Conservation (phyloP, 2,329 filamentous ascomycete genomes). For the Ophiostoma ips region DNA sequence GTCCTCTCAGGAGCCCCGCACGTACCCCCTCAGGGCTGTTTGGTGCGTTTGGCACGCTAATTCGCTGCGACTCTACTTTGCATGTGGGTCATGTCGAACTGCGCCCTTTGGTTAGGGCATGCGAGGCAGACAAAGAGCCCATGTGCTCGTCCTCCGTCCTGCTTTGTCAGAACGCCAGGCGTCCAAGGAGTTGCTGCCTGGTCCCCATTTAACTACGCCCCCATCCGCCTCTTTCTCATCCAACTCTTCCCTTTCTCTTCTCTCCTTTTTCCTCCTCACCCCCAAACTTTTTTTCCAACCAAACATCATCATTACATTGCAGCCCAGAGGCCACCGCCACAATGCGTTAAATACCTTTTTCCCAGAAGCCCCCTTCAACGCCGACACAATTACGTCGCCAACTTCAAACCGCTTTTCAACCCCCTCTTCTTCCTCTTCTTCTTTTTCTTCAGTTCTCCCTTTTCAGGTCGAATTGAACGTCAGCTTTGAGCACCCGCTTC, state of each 20-base stretch:
- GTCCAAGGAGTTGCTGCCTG: conserved; percentile 20
- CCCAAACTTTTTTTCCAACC: conserved; percentile 19
- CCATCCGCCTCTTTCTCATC: conserved; percentile 16
- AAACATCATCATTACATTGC: conserved; percentile 15
- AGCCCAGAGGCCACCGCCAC: conserved; percentile 27
- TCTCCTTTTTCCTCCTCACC: conserved; percentile 21
- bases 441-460: conserved; percentile 36
- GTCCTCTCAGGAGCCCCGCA: background rate
- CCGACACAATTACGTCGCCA: conserved; percentile 41
- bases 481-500: conserved; percentile 43
- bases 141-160: too few relatives aligned
- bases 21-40: background rate
- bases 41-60: background rate
- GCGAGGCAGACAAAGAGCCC: background rate
- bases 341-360: conserved; percentile 43
- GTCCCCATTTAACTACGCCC: conserved; percentile 23
- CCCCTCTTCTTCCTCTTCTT: conserved; percentile 31
- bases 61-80: background rate
- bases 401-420: conserved; percentile 13
- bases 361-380: conserved; percentile 21
- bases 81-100: background rate
- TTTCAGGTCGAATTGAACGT: conserved; percentile 53
- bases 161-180: too few relatives aligned
- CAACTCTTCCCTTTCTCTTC: too few relatives aligned
- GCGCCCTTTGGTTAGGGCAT: background rate